Conservation (phyloP, 805 yeast genomes). For the Teunomyces pallodes region DNA sequence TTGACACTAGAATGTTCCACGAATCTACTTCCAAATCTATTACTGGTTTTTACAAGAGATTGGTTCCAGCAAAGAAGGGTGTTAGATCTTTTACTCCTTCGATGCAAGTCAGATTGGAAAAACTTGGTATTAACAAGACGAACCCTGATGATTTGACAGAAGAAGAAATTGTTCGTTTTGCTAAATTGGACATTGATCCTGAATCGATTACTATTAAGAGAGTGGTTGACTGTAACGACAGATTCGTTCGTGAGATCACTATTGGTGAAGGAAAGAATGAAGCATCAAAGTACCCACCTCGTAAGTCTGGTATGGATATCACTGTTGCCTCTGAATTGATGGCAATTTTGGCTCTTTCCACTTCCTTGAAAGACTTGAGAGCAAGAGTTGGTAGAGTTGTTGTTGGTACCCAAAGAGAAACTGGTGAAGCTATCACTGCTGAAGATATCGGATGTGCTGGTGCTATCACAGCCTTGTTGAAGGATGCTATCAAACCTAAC, state of each 20-base stretch:
- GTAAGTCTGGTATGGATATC: slow-evolving; percentile 91
- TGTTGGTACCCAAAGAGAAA: slow-evolving; percentile 68
- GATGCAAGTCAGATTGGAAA: slow-evolving; percentile 70
- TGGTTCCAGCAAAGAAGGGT: slow-evolving; percentile 86
- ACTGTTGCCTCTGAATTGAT: slow-evolving; percentile 95
- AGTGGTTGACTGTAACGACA: slow-evolving; percentile 92
- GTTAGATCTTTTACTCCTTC: slow-evolving; percentile 73
- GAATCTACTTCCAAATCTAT: slow-evolving; percentile 81
- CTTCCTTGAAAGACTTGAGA: slow-evolving; percentile 78
- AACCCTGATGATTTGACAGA: slow-evolving; percentile 77
- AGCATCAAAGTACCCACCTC: slow-evolving; percentile 66
- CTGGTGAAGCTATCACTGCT: slow-evolving; percentile 83
- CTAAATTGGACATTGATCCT: slow-evolving; percentile 85
- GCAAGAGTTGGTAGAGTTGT: slow-evolving; percentile 86
- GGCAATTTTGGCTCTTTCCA: slow-evolving; percentile 90
- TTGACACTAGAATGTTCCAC: slow-evolving; percentile 96
- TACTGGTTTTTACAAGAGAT: slow-evolving; percentile 74
- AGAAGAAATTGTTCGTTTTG: slow-evolving; percentile 73
- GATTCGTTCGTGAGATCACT: slow-evolving; percentile 84
- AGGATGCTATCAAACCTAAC: slow-evolving; percentile 95
- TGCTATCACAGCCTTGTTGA: slow-evolving; percentile 89
- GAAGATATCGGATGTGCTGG: slow-evolving; percentile 96
- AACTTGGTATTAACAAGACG: slow-evolving; percentile 77
- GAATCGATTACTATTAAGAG: slow-evolving; percentile 87
- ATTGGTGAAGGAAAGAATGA: slow-evolving; percentile 93